Base-by-base conservation (phyloP, 2,329 filamentous ascomycete species). In the Exophiala oligosperma region DNA sequence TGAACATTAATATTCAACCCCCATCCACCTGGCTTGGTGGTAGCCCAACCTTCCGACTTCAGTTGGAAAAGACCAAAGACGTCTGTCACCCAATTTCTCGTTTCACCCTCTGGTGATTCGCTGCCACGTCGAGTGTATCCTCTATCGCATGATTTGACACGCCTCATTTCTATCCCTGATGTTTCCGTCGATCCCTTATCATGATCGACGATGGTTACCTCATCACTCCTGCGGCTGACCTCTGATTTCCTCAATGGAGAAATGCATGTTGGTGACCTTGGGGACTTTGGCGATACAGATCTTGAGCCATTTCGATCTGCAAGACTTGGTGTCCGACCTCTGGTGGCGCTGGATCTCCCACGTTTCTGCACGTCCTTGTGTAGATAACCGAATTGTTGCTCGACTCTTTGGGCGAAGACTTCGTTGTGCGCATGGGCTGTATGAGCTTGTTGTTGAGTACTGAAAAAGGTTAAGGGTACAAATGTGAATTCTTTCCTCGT, bases 401-500 rank as follows among this genome's bases (percentile, higher is more conserved):
- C 82, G 2, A 87, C 78, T 32, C 79, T 79, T 56, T 83, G 80
- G 1, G 81, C 79, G 65, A 90, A 90, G 2, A 79, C 79, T 3
- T 83, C 77, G 46, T 85, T 79, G 62, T 84, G 81, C 0, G 77
- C 73, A 32, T 80, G 77, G 59, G 78, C 78, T 28, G 79, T 76
- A 64, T 85, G 81, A 0, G 84, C 79, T 61, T 87, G 81, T 70
- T 90, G 88, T 57, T 86, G 85, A 6, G 82, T 76, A 63, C 83
- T 85, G 75, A 90, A 89, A 63, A 90, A 84, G 46, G 74, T 81
- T 29, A 89, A 73, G 0, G 87, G 85, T 1, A 82, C 77, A 63
- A 88, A 87, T 55, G 80, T 77, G 66, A 83, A 81, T 28, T 79
- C 78, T 1, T 80, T 74, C 23, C 80, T 79, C 2, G 75, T 73